Evolutionary conservation across 176 grass and related monocot species (phyloP), one percentile per base, ranked within the genome.

Genomic region (Ampelocalamus luodianensis): DNA sequence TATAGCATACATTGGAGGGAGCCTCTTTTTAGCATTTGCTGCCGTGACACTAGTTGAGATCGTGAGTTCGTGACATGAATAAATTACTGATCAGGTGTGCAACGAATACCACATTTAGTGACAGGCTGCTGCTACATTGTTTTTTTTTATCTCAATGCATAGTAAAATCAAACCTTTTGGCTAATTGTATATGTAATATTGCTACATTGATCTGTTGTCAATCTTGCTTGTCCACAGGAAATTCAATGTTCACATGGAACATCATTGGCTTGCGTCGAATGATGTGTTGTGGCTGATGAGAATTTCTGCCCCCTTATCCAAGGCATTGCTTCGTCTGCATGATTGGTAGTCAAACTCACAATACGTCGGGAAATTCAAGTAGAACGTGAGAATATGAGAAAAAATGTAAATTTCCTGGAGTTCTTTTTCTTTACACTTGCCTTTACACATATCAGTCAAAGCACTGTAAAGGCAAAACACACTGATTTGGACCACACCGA

Each of bases 1-100:
- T 71, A 88, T 99, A 88, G 88, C 91, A 82, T 99, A 96, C 67
- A 82, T 96, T 91, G 96, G 96, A 86, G 96, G 96, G 55, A 85
- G 83, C 43, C 93, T 99, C 36, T 94, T 99, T 83, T 80, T 99
- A 86, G 93, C 91, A 53, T 99, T 96, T 91, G 96, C 96, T 50
- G 90, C 84, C 3, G 82, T 96, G 58, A 96, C 96, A 59, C 73
- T 99, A 70, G 24, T 92, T 54, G 96, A 99, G 86, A 99, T 99
- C 32, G 77, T 86, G 45, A 94, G 26, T 84, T 96, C 69, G 5
- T 83, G 55, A 83, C 27, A 11, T 61, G 78, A 83, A 77, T 65
- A 34, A 76, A 24, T 38, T 67, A 66, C 43, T 20, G 38, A 9
- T 74, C 55, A 81, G 90, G 79, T 89, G 36, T 74, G 77, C 82